phyloP scores from a whole-genome alignment of 805 yeast genomes.

The Wickerhamomyces bisporus region DNA sequence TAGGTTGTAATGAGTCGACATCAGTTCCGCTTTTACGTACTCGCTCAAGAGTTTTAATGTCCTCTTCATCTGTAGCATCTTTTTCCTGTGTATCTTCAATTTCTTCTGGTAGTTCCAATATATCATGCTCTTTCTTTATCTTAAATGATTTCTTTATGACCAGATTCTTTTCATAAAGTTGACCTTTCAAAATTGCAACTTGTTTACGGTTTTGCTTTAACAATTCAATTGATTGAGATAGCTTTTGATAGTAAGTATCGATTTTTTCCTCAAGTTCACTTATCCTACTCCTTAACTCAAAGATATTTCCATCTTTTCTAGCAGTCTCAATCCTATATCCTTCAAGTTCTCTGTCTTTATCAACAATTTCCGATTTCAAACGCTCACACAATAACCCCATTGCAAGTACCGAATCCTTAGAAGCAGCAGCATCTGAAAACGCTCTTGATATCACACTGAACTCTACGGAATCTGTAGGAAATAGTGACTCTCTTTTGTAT shows the following conservation, averaged over 20 bases:
- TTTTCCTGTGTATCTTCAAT: too few relatives aligned
- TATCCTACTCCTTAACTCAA: neutral
- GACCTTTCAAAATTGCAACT: neutral
- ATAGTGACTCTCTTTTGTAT: neutral
- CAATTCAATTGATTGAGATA: neutral
- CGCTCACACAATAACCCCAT: neutral
- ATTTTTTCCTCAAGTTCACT: neutral
- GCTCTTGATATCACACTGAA: neutral
- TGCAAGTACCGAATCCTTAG: neutral
- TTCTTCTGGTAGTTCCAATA: neutral
- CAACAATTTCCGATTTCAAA: neutral
- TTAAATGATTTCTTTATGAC: neutral
- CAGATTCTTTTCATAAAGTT: neutral
- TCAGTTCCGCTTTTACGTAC: too few relatives aligned
- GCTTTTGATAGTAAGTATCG: neutral
- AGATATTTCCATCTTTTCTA: neutral
- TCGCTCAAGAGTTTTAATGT: too few relatives aligned
- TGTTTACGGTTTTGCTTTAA: neutral
- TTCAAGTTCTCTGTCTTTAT: neutral
- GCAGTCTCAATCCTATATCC: neutral
- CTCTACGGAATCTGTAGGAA: constrained; percentile 1
- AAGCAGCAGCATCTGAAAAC: neutral
- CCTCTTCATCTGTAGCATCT: too few relatives aligned
- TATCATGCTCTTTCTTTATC: neutral
- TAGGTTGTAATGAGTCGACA: too few relatives aligned